Evolutionary conservation across 768 basidiomycete species (phyloP), one percentile per base, ranked within the genome.

Genomic region (Termitomyces titanicus): DNA sequence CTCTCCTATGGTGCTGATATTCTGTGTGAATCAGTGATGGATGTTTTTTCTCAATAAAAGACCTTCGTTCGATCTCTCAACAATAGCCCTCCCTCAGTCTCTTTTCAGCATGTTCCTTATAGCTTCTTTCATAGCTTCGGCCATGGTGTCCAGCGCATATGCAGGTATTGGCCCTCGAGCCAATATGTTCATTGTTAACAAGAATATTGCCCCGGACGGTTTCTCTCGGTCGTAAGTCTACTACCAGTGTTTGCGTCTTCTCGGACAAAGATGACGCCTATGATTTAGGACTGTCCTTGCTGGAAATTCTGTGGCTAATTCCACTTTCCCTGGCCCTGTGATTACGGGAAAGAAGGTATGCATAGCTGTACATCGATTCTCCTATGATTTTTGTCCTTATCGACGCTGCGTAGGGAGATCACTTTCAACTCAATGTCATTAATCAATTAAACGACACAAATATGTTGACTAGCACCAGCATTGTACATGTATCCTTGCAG

Each of bases 401-500:
- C 25, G 11, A 38, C 31, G 38, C 27, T 38, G n/a, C n/a, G n/a
- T 39, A 82, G 69, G 76, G 80, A 13, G 71, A 75, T 51, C 60
- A 60, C 34, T 80, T 80, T 58, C 46, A 57, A 31, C 63, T 85
- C 45, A 80, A 81, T 47, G 80, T 85, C 4, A 66, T 74, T 15
- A 73, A 82, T 57, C 27, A 61, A 18, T 69, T 84, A 24, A 71
- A 67, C 0, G 79, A 86, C 46, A 71, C 72, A 0, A 70, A 76
- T 0, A 81, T 84, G 82, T 58, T 75, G 34, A 72, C 71, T 31
- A 70, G 66, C 5, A 84, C 83, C 13, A 79, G 74, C 31, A 75
- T 85, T 31, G 82, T 82, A 47, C 56, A 79, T 61, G 3, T 29
- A 3, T 29, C 29, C 9, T 29, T 29, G 29, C 9, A 3, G 9